Conservation (phyloP, 345 rosid genomes). For the Laguncularia racemosa region DNA sequence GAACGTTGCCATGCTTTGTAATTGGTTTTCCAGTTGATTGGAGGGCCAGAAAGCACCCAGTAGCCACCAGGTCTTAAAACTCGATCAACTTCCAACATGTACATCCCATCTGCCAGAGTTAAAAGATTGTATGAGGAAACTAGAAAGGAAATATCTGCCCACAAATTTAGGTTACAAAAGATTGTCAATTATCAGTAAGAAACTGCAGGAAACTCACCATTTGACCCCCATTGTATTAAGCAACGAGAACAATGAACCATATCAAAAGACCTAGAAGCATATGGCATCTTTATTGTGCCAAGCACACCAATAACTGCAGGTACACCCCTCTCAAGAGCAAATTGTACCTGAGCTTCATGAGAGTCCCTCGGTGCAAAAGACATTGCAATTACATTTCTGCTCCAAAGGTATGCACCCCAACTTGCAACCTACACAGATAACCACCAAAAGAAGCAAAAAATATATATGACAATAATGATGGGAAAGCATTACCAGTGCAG, state of each 20-base stretch:
- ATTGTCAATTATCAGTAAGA: neutral
- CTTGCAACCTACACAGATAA: slow-evolving; percentile 73
- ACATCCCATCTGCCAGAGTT: slow-evolving; percentile 64
- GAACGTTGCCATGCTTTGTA: slow-evolving; percentile 97
- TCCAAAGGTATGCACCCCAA: slow-evolving; percentile 97
- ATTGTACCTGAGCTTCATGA: slow-evolving; percentile 98
- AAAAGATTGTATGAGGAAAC: neutral
- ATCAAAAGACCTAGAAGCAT: slow-evolving; percentile 87
- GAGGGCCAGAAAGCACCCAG: slow-evolving; percentile 98
- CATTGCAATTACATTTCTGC: slow-evolving; percentile 92
- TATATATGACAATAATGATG: too few relatives aligned
- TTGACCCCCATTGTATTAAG: slow-evolving; percentile 93
- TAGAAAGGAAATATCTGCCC: neutral
- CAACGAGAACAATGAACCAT: slow-evolving; percentile 99
- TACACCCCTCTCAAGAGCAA: slow-evolving; percentile 98
- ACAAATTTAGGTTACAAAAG: too few relatives aligned
- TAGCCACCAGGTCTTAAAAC: slow-evolving; percentile 98
- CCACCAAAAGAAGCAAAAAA: slow-evolving; percentile 3
- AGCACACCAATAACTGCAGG: slow-evolving; percentile 99
- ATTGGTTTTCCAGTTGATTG: slow-evolving; percentile 84
- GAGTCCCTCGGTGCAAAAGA: slow-evolving; percentile 99
- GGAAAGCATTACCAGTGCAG: too few relatives aligned
- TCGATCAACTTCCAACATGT: slow-evolving; percentile 93
- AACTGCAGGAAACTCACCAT: slow-evolving; percentile 49
- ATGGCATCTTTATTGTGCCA: slow-evolving; percentile 87